phyloP scores from a whole-genome alignment of 805 yeast species.

The Metschnikowia anglica region DNA sequence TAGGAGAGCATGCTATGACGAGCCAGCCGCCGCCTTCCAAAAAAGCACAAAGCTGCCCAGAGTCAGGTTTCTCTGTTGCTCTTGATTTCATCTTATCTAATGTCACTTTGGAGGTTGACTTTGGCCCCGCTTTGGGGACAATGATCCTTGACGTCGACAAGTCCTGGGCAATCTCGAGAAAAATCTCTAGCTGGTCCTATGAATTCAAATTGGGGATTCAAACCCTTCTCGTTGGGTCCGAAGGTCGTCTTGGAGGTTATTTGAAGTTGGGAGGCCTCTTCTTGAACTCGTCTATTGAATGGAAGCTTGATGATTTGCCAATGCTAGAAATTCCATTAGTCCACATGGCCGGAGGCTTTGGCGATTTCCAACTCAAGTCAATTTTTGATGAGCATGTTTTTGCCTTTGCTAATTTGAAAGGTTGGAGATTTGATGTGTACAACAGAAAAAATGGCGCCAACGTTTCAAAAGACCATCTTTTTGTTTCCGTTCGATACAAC shows the following conservation, averaged over 20 bases:
- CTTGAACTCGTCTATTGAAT: conserved; percentile 65
- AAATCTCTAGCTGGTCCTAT: conserved; percentile 69
- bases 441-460: conserved; percentile 61
- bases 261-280: conserved; percentile 50
- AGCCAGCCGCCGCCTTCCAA: not conserved
- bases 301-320: conserved; percentile 52
- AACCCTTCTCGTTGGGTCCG: conserved; percentile 49
- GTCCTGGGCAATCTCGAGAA: conserved; percentile 68
- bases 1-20: conserved; percentile 7
- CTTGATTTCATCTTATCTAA: conserved; percentile 56
- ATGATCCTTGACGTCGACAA: conserved; percentile 53
- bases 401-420: conserved; percentile 55
- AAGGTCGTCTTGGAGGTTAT: conserved; percentile 80
- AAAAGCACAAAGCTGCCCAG: not conserved
- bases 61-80: conserved; percentile 69
- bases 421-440: conserved; percentile 53
- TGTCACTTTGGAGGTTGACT: conserved; percentile 58
- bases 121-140: conserved; percentile 82
- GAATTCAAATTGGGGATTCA: conserved; percentile 62
- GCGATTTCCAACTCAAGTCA: conserved; percentile 54
- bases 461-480: conserved; percentile 58
- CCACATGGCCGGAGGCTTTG: conserved; percentile 56
- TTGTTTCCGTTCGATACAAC: conserved; percentile 49
- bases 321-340: conserved; percentile 64
- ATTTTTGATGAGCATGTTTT: conserved; percentile 87